These are phyloP conservation scores for Strobilomyces dryophilus DNA, from an alignment of 768 basidiomycete species.

Conservation along the genomic window DNA sequence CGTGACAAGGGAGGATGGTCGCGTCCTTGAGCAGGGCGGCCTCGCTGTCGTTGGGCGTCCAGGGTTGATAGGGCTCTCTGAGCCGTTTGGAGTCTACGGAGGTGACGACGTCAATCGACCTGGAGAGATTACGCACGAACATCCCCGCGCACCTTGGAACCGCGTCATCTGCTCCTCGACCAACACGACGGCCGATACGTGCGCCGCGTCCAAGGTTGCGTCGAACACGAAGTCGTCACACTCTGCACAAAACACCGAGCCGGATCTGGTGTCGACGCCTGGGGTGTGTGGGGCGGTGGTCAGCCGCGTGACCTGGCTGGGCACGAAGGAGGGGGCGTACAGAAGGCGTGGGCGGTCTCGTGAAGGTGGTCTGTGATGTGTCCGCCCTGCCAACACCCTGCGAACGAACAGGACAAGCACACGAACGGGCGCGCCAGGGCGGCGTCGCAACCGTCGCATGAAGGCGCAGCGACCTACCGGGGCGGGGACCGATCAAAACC, in stretches of 20 bases:
- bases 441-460: conserved; percentile 56
- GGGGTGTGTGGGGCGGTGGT: no score
- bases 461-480: conserved; percentile 50
- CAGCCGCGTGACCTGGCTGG: not conserved
- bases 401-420: conserved; percentile 67
- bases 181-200: conserved; percentile 40
- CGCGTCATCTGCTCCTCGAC: conserved; percentile 59
- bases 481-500: no score
- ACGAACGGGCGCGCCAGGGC: conserved; percentile 62
- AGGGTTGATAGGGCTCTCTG: conserved; percentile 47
- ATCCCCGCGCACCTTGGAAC: conserved; percentile 41
- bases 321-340: conserved; percentile 39
- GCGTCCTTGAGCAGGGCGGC: conserved; percentile 44
- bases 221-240: conserved; percentile 79
- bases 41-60: conserved; percentile 44
- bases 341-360: conserved; percentile 56
- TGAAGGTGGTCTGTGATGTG: conserved; percentile 59
- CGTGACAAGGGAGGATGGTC: conserved; percentile 66
- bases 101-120: not conserved
- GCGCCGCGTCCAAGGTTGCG: conserved; percentile 43
- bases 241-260: conserved; percentile 66
- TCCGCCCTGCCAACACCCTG: conserved; percentile 63
- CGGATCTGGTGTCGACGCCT: conserved; percentile 75
- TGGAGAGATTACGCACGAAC: not conserved
- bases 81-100: conserved; percentile 35